Evolutionary conservation across 2,329 filamentous ascomycete species (phyloP).

Genomic region (Uncinocarpus reesii): DNA sequence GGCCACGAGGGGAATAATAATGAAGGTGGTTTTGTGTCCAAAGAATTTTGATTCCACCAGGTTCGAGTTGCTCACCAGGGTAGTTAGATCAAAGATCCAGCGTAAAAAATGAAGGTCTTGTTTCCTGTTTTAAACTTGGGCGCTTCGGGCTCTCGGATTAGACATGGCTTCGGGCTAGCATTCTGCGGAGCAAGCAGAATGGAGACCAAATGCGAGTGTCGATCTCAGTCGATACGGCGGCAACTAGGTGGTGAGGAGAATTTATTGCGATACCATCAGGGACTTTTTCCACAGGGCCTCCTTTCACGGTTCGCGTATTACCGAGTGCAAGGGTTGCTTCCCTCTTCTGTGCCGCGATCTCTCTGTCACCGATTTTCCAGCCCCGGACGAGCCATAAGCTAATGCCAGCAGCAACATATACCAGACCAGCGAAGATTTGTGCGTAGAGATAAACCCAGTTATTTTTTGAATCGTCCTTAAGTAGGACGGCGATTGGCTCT

Average conservation of each 20-base stretch:
- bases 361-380: conserved; percentile 32
- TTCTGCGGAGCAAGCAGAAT: conserved; percentile 22
- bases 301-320: conserved; percentile 2
- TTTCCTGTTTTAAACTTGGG: too few species aligned
- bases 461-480: conserved; percentile 35
- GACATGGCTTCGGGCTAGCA: conserved; percentile 26
- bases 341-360: conserved; percentile 15
- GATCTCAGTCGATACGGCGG: not conserved
- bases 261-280: not conserved
- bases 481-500: conserved; percentile 50
- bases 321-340: conserved; percentile 5
- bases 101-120: too few species aligned
- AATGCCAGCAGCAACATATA: conserved; percentile 48
- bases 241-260: not conserved
- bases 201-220: conserved; percentile 22
- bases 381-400: conserved; percentile 36
- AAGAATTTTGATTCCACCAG: too few species aligned
- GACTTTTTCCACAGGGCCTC: not conserved
- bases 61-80: too few species aligned
- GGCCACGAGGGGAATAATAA: too few species aligned
- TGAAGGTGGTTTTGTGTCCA: too few species aligned
- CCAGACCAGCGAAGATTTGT: conserved; percentile 49
- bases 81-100: too few species aligned
- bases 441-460: conserved; percentile 31
- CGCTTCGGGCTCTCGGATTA: too few species aligned